phyloP scores from a whole-genome alignment of 768 basidiomycete genomes.

The Amanita rubescens region DNA sequence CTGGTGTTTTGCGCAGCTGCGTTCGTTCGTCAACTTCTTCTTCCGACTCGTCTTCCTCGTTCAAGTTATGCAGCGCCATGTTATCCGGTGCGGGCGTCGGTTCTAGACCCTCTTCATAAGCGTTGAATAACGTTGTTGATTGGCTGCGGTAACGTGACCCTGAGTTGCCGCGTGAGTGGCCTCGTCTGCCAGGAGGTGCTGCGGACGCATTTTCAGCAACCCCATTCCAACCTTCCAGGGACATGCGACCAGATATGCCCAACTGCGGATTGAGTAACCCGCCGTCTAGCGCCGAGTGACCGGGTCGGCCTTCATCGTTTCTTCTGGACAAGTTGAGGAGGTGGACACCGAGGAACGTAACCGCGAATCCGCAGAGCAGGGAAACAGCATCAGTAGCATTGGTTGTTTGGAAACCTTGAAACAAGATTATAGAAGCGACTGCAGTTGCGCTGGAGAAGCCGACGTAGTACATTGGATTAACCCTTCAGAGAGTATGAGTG shows the following conservation, averaged over 20 bases:
- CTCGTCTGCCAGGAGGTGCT: conserved; percentile 22
- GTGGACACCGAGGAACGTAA: conserved; percentile 97
- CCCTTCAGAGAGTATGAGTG: conserved; percentile 36
- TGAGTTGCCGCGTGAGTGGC: conserved; percentile 48
- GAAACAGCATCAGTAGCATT: conserved; percentile 77
- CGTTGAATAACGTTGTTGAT: conserved; percentile 61
- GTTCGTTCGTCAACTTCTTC: conserved; percentile 41
- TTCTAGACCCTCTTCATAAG: conserved; percentile 51
- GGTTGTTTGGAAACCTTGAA: conserved; percentile 94
- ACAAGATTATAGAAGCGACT: conserved; percentile 90
- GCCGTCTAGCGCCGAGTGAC: conserved; percentile 52
- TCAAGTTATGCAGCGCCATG: conserved; percentile 54
- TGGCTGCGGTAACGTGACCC: conserved; percentile 62
- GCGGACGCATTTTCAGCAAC: conserved; percentile 13
- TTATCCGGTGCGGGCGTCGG: conserved; percentile 19
- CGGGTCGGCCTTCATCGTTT: conserved; percentile 36
- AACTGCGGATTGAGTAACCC: conserved; percentile 73
- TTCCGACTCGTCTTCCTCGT: conserved; percentile 59
- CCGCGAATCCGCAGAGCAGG: conserved; percentile 81
- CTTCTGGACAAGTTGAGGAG: conserved; percentile 77
- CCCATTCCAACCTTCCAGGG: conserved; percentile 69
- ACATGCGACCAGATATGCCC: conserved; percentile 74
- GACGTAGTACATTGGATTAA: conserved; percentile 98
- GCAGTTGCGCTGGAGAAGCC: conserved; percentile 93
- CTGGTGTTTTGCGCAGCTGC: conserved; percentile 23